Base-by-base conservation (phyloP, 805 yeast species). In the Lachancea dasiensis region DNA sequence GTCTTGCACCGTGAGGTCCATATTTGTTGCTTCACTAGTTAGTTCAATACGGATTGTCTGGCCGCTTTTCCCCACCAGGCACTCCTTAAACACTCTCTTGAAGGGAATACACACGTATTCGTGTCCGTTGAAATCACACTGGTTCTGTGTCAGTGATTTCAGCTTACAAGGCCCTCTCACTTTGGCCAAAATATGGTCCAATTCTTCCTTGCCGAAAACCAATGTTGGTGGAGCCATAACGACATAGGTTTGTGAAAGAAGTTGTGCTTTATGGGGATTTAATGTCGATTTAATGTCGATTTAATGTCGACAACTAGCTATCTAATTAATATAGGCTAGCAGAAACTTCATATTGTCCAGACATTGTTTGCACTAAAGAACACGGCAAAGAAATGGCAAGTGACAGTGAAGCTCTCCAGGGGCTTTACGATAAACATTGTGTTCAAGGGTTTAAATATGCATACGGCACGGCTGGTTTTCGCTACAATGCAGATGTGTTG, bases 391-490 rank as follows among this genome's bases (percentile, higher is more conserved):
- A 35, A 16, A 9, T 23, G 27, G 38, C 32, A 21, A 14, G 38
- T 28, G 17, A 27, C 15, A 22, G 22, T n/a, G n/a, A 27, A 27
- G 27, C 32, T 16, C 33, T 34, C 3, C 15, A 61, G 50, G 23
- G 50, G 13, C 33, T 49, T 4, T 41, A 46, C 27, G 43, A 60
- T 6, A 25, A 56, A 20, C 75, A 73, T 16, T 58, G 60, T 34
- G 44, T 39, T 39, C 77, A 80, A 1, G 55, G 58, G n/a, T 46
- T 61, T 24, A 39, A 44, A 2, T 81, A 76, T 54, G 63, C 75
- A 13, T 92, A 92, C 53, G 98, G 98, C n/a, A 92, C 98, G 1
- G 98, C 98, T 2, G 98, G 98, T 6, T 92, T 92, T 65, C 75
- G 98, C 42, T 79, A 80, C 65, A 66, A 75, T 33, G 89, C 95